Evolutionary conservation across 371 early-diverging fungal species (phyloP), one percentile per base, ranked within the genome.

Genomic region (Lichtheimia ramosa): DNA sequence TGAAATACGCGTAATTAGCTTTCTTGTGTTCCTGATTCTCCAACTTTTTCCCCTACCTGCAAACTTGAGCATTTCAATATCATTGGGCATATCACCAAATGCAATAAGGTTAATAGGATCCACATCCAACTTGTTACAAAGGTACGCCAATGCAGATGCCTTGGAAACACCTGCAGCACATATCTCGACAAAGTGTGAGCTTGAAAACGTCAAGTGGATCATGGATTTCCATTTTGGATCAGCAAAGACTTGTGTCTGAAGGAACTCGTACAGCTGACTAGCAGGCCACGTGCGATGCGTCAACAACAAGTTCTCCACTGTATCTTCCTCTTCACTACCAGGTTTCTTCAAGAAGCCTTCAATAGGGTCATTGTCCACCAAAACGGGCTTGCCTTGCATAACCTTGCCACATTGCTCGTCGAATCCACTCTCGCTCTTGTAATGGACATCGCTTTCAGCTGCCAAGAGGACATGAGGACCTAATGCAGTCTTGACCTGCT

Each of bases 21-120:
- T 41, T 24, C 3, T 42, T 20, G 34, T 15, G 14, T 12, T 3
- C 41, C 5, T 41, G 20, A 14, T 42, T 1, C 21, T 18, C 54
- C 40, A 16, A 24, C 18, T n/a, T 24, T 15, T 16, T 3, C 8
- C 14, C 23, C 43, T 55, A 46, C 83, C 83, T 14, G 83, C 81
- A 64, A 59, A 80, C 42, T 73, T 64, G 13, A 83, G 61, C 83
- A 83, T 83, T 59, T 80, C 79, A 16, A 69, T 65, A 56, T 83
- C 83, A 50, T 83, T 83, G n/a, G 81, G 68, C 70, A 81, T 71
- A 54, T 83, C 83, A 24, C 83, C 83, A 65, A 83, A 83, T 0
- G 83, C 83, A 23, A 79, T 78, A 0, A 82, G 69, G 18, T 74
- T 64, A 5, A 63, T 54, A 1, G 60, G 56, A 1, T 63, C 42